Evolutionary conservation across 2,329 filamentous ascomycete species (phyloP), one percentile per base, ranked within the genome.

Genomic region (Aspergillus sp.): DNA sequence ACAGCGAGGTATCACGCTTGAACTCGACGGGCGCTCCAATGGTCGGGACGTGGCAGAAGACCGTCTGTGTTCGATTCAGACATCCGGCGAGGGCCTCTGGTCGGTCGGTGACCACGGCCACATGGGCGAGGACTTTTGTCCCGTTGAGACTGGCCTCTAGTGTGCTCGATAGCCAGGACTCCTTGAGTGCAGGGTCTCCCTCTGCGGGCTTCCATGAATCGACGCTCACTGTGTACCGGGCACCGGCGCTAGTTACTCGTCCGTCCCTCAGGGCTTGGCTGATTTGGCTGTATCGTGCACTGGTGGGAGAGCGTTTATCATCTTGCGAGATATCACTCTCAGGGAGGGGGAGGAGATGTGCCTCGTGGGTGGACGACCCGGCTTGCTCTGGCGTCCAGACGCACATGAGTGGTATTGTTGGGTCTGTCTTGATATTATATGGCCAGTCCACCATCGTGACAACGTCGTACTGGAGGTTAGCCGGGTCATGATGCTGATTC

Each of bases 401-500:
- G 38, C 65, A 67, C 52, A 67, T 58, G 2, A 49, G 32, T 13
- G 24, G 39, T 20, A 9, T 41, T 26, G 9, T 49, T 12, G 26
- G 26, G 42, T 41, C 24, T 30, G 2, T n/a, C 5, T 48, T 36
- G 6, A 41, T 24, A 17, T 43, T 43, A 1, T 49, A 49, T 0
- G 57, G 57, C 57, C 58, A 63, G 18, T 58, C 56, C 1, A 57
- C 22, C 2, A 48, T 22, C 4, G 64, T 67, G 3, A 68, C 49
- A n/a, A 71, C 60, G 4, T 71, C 65, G 6, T 66, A 69, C 32
- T 69, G 67, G 1, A 60, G 39, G 39, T 61, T 69, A 43, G 76
- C 74, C 1, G 71, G 69, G 56, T 77, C 74, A 20, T 61, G 65
- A 9, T 57, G 62, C 50, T 74, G 72, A 41, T 73, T 74, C 11